Evolutionary conservation across 1,284 basidiomycete species (phyloP).

Genomic region (Ustilago shanxiensis): DNA sequence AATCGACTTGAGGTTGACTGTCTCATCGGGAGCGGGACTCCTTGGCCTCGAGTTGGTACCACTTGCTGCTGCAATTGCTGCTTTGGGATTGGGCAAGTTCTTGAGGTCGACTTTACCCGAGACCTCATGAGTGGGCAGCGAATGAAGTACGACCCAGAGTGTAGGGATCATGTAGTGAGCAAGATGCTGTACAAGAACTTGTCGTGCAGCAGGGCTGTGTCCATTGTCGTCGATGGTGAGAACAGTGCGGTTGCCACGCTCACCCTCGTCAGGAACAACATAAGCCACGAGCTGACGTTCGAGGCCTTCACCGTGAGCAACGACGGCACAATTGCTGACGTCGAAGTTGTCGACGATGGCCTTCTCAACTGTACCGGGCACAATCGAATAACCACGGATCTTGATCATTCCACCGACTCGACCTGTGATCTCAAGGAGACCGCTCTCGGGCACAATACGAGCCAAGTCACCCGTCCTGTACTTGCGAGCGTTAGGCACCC

Average conservation of each 20-base stretch:
- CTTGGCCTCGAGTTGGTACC: conserved; percentile 45
- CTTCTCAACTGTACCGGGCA: conserved; percentile 64
- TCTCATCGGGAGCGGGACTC: conserved; percentile 48
- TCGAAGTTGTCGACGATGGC: conserved; percentile 66
- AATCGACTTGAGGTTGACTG: conserved; percentile 60
- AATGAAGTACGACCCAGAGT: conserved; percentile 65
- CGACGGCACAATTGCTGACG: conserved; percentile 64
- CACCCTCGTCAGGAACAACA: conserved; percentile 59
- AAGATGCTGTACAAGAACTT: conserved; percentile 50
- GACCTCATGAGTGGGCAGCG: conserved; percentile 65
- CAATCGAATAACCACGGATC: conserved; percentile 67
- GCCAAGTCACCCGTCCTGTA: conserved; percentile 69
- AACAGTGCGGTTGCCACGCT: conserved; percentile 36
- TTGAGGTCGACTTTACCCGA: conserved; percentile 69
- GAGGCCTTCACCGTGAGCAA: conserved; percentile 65
- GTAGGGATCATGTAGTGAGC: conserved; percentile 70
- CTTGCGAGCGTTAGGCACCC: conserved; percentile 47
- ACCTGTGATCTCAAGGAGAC: conserved; percentile 67
- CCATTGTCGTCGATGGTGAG: conserved; percentile 62
- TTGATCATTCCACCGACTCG: conserved; percentile 70
- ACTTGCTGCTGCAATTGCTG: conserved; percentile 49
- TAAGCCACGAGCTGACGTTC: conserved; percentile 68
- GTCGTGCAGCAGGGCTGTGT: conserved; percentile 62
- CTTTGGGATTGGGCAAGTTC: conserved; percentile 59
- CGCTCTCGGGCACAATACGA: conserved; percentile 50